These are phyloP conservation scores for Plasmodium vivax DNA, from an alignment of 169 alveolate species.

Conservation along the genomic window DNA sequence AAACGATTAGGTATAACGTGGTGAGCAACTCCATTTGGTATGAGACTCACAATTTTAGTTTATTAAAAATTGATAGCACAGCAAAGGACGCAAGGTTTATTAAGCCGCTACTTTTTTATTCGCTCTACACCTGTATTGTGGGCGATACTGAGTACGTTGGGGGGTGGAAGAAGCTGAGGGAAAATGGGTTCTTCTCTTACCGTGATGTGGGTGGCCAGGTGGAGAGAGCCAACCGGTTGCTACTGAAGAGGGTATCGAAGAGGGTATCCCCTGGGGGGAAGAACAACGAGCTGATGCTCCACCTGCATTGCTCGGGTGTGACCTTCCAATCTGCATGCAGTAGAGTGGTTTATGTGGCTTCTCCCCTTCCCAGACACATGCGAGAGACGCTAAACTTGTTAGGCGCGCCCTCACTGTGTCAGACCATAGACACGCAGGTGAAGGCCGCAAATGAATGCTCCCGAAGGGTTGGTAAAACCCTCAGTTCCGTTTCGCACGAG, in stretches of 20 bases:
- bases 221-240: not conserved
- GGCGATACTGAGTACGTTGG: conserved; percentile 62
- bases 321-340: conserved; percentile 47
- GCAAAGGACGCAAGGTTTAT: conserved; percentile 41
- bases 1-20: conserved; percentile 3
- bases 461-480: not conserved
- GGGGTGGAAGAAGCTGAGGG: conserved; percentile 6
- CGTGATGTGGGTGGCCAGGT: not conserved
- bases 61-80: conserved; percentile 18
- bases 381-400: conserved; percentile 30
- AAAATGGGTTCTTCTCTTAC: not conserved
- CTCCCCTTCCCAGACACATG: conserved; percentile 21
- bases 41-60: conserved; percentile 20
- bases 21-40: conserved; percentile 18
- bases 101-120: conserved; percentile 40
- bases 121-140: conserved; percentile 49
- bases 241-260: conserved; percentile 23
- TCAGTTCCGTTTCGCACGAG: not conserved
- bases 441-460: not conserved
- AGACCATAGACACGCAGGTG: not conserved
- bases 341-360: not conserved
- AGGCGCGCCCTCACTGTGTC: conserved; percentile 21
- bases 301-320: conserved; percentile 36
- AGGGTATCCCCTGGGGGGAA: not conserved
- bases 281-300: conserved; percentile 17